These are phyloP conservation scores for Cardiospermum halicacabum DNA, from an alignment of 345 rosid genomes.

Conservation along the genomic window DNA sequence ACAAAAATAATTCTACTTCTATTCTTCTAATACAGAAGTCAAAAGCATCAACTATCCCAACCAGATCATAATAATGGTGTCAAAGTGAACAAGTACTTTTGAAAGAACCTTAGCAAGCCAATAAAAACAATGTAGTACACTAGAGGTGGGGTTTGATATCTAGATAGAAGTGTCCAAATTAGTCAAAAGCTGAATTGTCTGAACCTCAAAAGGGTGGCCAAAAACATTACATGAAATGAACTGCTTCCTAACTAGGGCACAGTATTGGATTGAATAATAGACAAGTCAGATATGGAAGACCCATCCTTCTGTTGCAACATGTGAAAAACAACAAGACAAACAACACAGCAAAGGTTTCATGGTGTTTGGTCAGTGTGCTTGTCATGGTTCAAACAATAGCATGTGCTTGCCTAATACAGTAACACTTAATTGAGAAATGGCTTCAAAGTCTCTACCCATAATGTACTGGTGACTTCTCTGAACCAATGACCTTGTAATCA, in stretches of 20 bases:
- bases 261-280: background rate
- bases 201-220: background rate
- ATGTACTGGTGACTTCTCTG: background rate
- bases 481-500: background rate
- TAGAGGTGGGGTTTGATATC: background rate
- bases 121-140: background rate
- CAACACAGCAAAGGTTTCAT: constrained; percentile 3
- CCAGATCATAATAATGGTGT: background rate
- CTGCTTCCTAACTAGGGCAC: background rate
- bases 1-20: no score
- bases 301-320: constrained; percentile 9
- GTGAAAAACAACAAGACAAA: constrained; percentile 10
- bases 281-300: background rate
- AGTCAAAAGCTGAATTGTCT: background rate
- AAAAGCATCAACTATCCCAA: no score
- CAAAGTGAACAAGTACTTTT: background rate
- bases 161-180: background rate
- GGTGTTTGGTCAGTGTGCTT: constrained; percentile 13
- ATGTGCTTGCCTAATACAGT: constrained; percentile 15
- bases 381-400: constrained; percentile 11
- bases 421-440: background rate
- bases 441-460: background rate
- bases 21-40: no score
- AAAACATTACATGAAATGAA: background rate
- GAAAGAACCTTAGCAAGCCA: background rate